Base-by-base conservation (phyloP, 2,329 filamentous ascomycete species). In the Monosporascus sp. region DNA sequence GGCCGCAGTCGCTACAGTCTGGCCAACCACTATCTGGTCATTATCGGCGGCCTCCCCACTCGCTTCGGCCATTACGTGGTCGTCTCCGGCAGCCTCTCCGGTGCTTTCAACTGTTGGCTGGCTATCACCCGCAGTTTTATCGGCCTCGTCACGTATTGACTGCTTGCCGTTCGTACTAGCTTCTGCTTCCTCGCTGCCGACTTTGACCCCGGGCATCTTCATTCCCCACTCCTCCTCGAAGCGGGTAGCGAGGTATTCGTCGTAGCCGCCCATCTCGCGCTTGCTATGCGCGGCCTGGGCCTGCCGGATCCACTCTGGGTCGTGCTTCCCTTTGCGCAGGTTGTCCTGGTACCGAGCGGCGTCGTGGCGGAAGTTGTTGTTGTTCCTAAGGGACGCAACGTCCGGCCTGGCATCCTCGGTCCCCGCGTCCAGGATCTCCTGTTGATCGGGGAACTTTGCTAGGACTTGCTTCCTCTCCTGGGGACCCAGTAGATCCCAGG, bases 231-330 rank as follows among this genome's bases (percentile, higher is more conserved):
- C 74, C 3, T 71, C 64, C 60, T 75, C 69, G 53, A 83, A 79
- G 51, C 73, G 73, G 2, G 66, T 60, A 9, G 70, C 64, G 31
- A 80, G 66, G 50, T 73, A 76, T 3, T 74, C 73, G 54, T 82
- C 74, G 55, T 81, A 84, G 2, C 76, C 69, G 5, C 81, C 81
- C 1, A 68, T 62, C 49, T 68, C 70, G 52, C 80, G 76, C 61
- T 73, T 70, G 51, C 73, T 69, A 56, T 82, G 78, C 0, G 81
- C 81, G 4, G 64, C 64, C 71, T 76, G 82, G 1, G 81, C 81
- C 52, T 77, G 70, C 17, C 63, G 67, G 7, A 84, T 72, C 81
- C 81, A 84, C 16, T 73, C 71, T 1, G 73, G 71, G 57, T 83
- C 79, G 53, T 82, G 77, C 36, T 72, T 73, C 3, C 81, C 81